phyloP scores from a whole-genome alignment of 306 rosid species.

The Ceratonia siliqua region DNA sequence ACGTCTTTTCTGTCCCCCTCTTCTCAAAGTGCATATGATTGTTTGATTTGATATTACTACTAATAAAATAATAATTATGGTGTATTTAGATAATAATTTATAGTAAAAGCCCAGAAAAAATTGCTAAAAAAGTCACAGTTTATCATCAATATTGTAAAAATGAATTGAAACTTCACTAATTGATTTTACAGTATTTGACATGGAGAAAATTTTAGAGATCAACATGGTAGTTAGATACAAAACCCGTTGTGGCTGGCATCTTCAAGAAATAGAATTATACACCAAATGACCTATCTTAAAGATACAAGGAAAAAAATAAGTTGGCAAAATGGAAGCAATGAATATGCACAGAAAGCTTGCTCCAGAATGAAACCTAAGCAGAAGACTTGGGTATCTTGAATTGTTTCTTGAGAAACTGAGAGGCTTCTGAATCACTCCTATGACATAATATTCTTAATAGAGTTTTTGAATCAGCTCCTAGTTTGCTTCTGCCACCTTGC shows the following conservation, averaged over 20 bases:
- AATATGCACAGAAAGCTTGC: conserved; percentile 41
- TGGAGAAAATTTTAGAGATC: conserved; percentile 34
- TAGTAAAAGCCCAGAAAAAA: background rate
- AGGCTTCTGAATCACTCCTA: conserved; percentile 85
- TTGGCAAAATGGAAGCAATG: conserved; percentile 24
- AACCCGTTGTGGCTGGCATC: conserved; percentile 2
- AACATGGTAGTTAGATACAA: background rate
- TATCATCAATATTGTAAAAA: background rate
- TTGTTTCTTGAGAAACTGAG: conserved; percentile 92
- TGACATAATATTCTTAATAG: conserved; percentile 83
- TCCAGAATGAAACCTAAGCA: conserved; percentile 48
- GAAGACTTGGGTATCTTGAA: conserved; percentile 85
- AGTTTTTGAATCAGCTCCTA: conserved; percentile 91
- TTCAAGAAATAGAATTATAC: conserved; percentile 14
- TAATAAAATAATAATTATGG: too few relatives aligned
- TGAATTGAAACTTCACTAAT: conserved; percentile 28
- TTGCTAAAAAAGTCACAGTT: background rate
- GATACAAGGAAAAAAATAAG: background rate
- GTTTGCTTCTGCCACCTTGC: conserved; percentile 73
- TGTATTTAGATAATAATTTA: too few relatives aligned
- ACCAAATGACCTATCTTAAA: conserved; percentile 28
- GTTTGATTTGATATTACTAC: too few relatives aligned
- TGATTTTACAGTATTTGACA: conserved; percentile 39
- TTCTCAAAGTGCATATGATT: too few relatives aligned
- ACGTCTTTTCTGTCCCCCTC: too few relatives aligned